Evolutionary conservation across 345 rosid species (phyloP), one percentile per base, ranked within the genome.

Genomic region (Salix dunnii): DNA sequence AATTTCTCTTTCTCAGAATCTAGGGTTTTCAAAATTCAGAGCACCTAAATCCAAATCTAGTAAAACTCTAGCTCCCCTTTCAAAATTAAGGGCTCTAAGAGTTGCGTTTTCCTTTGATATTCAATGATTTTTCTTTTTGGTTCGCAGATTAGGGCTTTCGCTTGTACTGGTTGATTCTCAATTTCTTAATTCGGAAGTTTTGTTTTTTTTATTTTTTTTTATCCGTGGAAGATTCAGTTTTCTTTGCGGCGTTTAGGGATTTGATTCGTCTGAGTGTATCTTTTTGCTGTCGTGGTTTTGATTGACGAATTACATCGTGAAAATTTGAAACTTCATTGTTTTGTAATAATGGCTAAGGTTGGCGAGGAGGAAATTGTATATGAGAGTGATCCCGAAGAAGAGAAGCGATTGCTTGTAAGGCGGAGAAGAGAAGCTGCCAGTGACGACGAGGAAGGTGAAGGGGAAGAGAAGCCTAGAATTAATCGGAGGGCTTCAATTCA

Each of bases 371-470:
- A 87, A 61, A 78, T 90, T 71, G 85, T 89, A 10, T 91, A 91
- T 68, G 98, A 93, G 75, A 95, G 99, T 74, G 98, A 95, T 86
- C 94, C 94, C 2, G 99, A 91, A 81, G 99, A 91, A 81, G 85
- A 83, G 70, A 90, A 88, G 82, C 84, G 90, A 49, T 85, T 92
- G 13, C 80, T 93, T 76, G 90, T 84, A 8, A 85, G 90, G 85
- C 82, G 97, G 77, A 88, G 94, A 79, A 82, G 97, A 74, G 85
- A 87, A 75, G 99, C 83, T 11, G 89, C 99, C n/a, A 93, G 97
- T 76, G 99, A 95, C 70, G 98, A 95, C 12, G 99, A 94, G 79
- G 95, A 89, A n/a, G 89, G 70, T 40, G 87, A 68, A 71, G 79
- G 36, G 13, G 75, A 80, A 66, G 84, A 74, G 61, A 79, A 71